Evolutionary conservation across 805 yeast genomes (phyloP), one percentile per base, ranked within the genome.

Genomic region (Cyberlindnera americana): DNA sequence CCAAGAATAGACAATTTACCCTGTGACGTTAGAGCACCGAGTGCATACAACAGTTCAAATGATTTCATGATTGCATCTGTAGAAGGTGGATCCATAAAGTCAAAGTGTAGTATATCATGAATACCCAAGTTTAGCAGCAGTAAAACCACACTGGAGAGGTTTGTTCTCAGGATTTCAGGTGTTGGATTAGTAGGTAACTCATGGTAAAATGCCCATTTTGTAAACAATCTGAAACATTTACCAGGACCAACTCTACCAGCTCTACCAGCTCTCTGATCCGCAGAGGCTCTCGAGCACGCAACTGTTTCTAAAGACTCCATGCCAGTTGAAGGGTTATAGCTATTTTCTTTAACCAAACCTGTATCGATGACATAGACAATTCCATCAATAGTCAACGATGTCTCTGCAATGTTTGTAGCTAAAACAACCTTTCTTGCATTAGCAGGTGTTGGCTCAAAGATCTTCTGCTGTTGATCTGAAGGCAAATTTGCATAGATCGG

Each of bases 181-280:
- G 85, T 79, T 1, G 96, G 87, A 55, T 81, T 82, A 3, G 75
- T 68, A 10, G 83, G 82, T 57, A 93, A 66, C 50, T 91, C 98
- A 49, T 83, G 73, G 46, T 76, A 69, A 52, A 77, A 93, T 0
- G 93, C 80, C 74, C 83, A 73, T 57, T 87, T 86, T 0, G 99
- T 91, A 57, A 79, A 93, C 17, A 93, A 65, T 27, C 99, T 61
- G 55, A 83, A 93, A 62, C 98, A 93, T 57, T 87, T 86, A 14
- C 99, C 99, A 0, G 98, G 96, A 1, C 95, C 90, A 7, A 95
- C 89, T 68, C 99, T 81, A 29, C 99, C 99, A 6, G 98, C 99
- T 68, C 99, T 78, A 58, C 99, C 99, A 1, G 96, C 90, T 55
- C 99, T 72, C 64, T 93, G 99, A 54, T 88, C 90, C 0, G 96